Evolutionary conservation across 345 rosid genomes (phyloP), one percentile per base, ranked within the genome.

Genomic region (Ailanthus altissimus): DNA sequence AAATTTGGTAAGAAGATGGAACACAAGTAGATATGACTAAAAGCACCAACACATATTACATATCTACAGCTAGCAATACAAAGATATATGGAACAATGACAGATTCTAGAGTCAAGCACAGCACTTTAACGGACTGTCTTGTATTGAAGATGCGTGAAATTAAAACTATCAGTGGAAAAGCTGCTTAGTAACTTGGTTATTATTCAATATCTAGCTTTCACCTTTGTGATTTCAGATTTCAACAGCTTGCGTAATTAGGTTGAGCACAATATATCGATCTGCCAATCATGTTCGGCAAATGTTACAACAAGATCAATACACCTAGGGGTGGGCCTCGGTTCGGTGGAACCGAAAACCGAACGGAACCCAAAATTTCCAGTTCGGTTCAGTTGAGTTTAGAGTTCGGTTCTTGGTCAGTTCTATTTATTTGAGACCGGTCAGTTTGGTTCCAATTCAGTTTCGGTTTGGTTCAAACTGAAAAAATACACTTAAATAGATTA

Each of bases 1-100:
- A 76, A 49, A 72, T 79, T 65, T 38, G 50, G 78, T 73, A n/a
- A 68, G 7, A 54, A 26, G 6, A 60, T 2, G 54, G 20, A 20
- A 36, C 32, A 70, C 57, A 25, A 69, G 8, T 8, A 59, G 62
- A 70, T 46, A 70, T 36, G 61, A 70, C 47, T 32, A 32, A n/a
- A 67, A 4, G 62, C 28, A 53, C 38, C 47, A 36, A 36, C 11
- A 53, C 16, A 73, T 47, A 40, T 61, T 58, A 40, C 42, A 66
- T 16, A 3, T 10, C 18, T 12, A 26, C 16, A 67, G 32, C 63
- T 38, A 51, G 13, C 59, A 67, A 74, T 46, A 58, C 54, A 14
- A n/a, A 42, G n/a, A 71, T 43, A 26, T 18, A 20, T 42, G 72
- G 26, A 43, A 32, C 4, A 54, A 46, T 21, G 25, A 46, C 58